phyloP scores from a whole-genome alignment of 257 asterid species.

The Nyctanthes arbortristis region DNA sequence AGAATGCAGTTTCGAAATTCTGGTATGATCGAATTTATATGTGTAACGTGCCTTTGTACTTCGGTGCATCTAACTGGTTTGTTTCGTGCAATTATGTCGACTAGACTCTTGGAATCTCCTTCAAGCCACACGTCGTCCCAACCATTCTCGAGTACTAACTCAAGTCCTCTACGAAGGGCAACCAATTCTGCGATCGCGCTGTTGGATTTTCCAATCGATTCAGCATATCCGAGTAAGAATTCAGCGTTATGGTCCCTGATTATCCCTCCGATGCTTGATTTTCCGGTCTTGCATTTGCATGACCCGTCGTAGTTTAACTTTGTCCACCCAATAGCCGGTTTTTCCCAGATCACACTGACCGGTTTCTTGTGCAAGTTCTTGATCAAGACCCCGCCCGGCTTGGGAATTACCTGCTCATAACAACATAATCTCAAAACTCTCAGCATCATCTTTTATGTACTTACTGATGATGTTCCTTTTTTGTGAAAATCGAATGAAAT shows the following conservation, averaged over 20 bases:
- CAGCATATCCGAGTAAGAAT: conserved; percentile 69
- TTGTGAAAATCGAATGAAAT: no score
- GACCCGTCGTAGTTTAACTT: conserved; percentile 82
- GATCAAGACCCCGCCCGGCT: conserved; percentile 29
- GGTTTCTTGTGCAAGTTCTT: conserved; percentile 52
- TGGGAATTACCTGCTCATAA: conserved; percentile 14
- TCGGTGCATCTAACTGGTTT: conserved; percentile 40
- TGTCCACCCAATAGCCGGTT: conserved; percentile 66
- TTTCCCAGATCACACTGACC: conserved; percentile 52
- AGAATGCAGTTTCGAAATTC: conserved; percentile 42
- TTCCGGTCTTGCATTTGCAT: conserved; percentile 65
- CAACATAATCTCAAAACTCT: conserved; percentile 34
- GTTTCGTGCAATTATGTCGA: conserved; percentile 47
- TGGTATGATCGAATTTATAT: conserved; percentile 47
- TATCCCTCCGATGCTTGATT: conserved; percentile 69
- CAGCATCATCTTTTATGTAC: conserved; percentile 21
- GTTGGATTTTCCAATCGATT: conserved; percentile 54
- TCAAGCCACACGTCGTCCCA: conserved; percentile 70
- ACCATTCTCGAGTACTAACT: conserved; percentile 60
- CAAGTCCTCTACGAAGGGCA: conserved; percentile 71
- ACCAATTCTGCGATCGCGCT: conserved; percentile 67
- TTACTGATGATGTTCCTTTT: no score
- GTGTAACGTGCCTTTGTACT: conserved; percentile 42
- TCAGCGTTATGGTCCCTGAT: conserved; percentile 66
- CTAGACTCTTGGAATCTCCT: conserved; percentile 67